Percentiles rank a stretch among this genome's conserved stretches.
phyloP scores from a whole-genome alignment of 2,329 filamentous ascomycete genomes.

The Endothia cerciana region DNA sequence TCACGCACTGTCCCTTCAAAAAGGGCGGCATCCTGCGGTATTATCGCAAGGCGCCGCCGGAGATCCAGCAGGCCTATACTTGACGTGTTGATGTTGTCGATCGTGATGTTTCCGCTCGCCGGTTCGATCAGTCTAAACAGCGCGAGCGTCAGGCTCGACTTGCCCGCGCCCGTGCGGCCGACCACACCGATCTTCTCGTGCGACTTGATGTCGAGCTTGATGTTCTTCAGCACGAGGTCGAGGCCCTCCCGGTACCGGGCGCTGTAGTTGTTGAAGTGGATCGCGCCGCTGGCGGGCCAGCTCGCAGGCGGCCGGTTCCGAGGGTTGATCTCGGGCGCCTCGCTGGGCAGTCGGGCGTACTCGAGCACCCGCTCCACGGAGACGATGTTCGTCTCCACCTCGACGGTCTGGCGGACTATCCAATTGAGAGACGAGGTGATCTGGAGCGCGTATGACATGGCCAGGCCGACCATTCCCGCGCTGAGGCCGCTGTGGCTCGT shows the following conservation, averaged over 20 bases:
- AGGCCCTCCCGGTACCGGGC: constrained; percentile 88
- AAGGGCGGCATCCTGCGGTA: constrained; percentile 94
- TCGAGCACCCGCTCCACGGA: constrained; percentile 97
- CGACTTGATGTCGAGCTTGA: constrained; percentile 89
- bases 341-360: constrained; percentile 87
- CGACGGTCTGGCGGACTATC: constrained; percentile 97
- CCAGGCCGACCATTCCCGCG: constrained; percentile 81
- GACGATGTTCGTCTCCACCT: constrained; percentile 99
- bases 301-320: constrained; percentile 83
- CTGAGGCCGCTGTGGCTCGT: constrained; percentile 65
- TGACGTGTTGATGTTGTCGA: constrained; percentile 88
- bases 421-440: constrained; percentile 98
- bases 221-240: constrained; percentile 89
- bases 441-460: constrained; percentile 96
- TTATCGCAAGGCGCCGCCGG: constrained; percentile 88
- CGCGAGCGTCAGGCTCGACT: constrained; percentile 82
- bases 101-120: constrained; percentile 78
- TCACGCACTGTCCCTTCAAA: constrained; percentile 78
- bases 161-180: constrained; percentile 92
- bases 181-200: constrained; percentile 99
- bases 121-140: constrained; percentile 97
- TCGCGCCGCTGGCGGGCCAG: constrained; percentile 88
- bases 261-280: constrained; percentile 92
- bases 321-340: constrained; percentile 92
- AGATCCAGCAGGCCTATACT: constrained; percentile 89